These are phyloP conservation scores for Penicillium olsonii DNA, from an alignment of 2,329 filamentous ascomycete species.

Conservation along the genomic window DNA sequence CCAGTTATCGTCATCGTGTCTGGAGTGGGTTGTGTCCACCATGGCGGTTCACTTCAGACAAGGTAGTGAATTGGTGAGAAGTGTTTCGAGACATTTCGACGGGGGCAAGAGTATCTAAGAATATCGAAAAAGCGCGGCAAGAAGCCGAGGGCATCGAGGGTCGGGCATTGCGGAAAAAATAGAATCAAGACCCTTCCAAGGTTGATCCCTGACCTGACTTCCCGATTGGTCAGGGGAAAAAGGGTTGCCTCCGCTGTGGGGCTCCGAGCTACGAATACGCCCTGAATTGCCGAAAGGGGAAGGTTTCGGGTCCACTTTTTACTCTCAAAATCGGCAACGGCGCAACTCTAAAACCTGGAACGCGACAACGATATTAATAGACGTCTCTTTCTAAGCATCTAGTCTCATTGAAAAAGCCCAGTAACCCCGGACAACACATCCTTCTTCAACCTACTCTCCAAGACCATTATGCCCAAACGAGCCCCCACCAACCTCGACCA, in stretches of 20 bases:
- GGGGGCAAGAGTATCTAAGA: too few species aligned
- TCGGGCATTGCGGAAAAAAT: too few species aligned
- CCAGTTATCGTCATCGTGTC: neutral
- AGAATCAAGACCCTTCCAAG: too few species aligned
- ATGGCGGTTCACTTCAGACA: neutral
- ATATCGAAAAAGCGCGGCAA: too few species aligned
- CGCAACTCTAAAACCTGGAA: too few species aligned
- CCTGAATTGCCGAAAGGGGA: neutral
- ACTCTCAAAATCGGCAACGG: too few species aligned
- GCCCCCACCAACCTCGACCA: conserved; percentile 3
- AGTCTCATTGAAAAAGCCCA: neutral
- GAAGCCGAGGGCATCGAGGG: too few species aligned
- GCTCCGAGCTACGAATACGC: neutral
- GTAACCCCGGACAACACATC: neutral
- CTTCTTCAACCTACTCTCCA: neutral
- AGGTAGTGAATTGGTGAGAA: too few species aligned
- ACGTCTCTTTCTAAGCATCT: neutral
- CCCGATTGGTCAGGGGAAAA: neutral
- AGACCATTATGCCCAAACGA: neutral
- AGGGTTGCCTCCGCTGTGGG: neutral
- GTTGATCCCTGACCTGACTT: too few species aligned
- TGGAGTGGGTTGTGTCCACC: neutral
- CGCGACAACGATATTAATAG: too few species aligned
- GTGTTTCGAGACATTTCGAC: too few species aligned
- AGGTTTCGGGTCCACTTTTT: neutral